phyloP scores from a whole-genome alignment of 257 asterid species.

The Fraxinus quadrangulata region DNA sequence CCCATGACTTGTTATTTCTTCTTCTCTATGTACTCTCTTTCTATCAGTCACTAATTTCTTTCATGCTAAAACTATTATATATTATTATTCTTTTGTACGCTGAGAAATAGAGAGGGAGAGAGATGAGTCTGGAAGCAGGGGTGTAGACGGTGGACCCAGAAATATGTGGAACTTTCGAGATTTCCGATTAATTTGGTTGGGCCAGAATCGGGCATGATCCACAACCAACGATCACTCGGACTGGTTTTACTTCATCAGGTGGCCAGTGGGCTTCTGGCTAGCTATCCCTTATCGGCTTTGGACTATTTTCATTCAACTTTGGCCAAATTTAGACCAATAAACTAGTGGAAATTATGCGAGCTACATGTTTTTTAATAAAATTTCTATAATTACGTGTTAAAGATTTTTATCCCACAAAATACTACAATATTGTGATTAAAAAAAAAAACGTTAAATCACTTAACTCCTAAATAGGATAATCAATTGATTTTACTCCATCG shows the following conservation, averaged over 20 bases:
- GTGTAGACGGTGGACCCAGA: constrained; percentile 31
- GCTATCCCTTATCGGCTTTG: neutral
- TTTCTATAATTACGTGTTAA: too few relatives aligned
- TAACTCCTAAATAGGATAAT: too few relatives aligned
- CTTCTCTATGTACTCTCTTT: constrained; percentile 4
- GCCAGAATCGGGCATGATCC: neutral
- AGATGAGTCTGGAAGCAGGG: constrained; percentile 47
- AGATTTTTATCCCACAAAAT: too few relatives aligned
- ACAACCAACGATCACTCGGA: neutral
- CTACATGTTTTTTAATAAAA: too few relatives aligned
- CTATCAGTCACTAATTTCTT: neutral
- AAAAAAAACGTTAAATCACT: too few relatives aligned
- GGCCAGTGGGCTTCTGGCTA: neutral
- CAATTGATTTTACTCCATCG: too few relatives aligned
- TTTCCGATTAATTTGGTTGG: neutral
- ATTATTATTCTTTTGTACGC: too few relatives aligned
- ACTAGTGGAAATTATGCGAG: too few relatives aligned
- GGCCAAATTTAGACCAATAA: too few relatives aligned
- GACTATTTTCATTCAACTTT: neutral
- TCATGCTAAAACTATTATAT: neutral
- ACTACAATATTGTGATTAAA: too few relatives aligned
- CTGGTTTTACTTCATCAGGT: neutral
- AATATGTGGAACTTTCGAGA: constrained; percentile 61
- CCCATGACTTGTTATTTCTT: constrained; percentile 49
- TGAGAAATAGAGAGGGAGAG: constrained; percentile 5